phyloP scores from a whole-genome alignment of 2,329 filamentous ascomycete species.

The Myriosclerotinia duriaeana region DNA sequence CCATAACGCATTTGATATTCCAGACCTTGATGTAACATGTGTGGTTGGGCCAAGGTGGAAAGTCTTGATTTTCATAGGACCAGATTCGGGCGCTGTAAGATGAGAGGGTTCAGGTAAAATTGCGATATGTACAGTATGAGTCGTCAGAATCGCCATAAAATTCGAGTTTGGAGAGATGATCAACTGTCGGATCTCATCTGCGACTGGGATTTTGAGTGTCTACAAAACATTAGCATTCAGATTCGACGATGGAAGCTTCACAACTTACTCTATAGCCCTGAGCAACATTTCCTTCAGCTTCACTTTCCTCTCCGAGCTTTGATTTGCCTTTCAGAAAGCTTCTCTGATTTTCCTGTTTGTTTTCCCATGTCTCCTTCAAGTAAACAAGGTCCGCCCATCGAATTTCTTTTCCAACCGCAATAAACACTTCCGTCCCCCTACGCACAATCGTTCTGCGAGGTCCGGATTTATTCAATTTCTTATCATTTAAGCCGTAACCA shows the following conservation, averaged over 20 bases:
- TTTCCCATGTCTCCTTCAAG: constrained; percentile 64
- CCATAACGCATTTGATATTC: constrained; percentile 82
- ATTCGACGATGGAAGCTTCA: constrained; percentile 30
- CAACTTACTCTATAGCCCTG: constrained; percentile 51
- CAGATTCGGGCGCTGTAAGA: constrained; percentile 65
- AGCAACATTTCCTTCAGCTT: constrained; percentile 40
- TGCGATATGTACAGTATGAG: constrained; percentile 84
- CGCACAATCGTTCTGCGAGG: constrained; percentile 70
- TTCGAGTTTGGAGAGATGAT: constrained; percentile 78
- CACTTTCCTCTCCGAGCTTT: constrained; percentile 26
- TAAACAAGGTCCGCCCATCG: constrained; percentile 84
- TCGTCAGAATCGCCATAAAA: constrained; percentile 81
- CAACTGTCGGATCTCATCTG: constrained; percentile 81
- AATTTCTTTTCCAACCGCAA: constrained; percentile 84
- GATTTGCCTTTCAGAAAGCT: constrained; percentile 28
- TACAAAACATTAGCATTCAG: constrained; percentile 42
- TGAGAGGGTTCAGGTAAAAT: constrained; percentile 79
- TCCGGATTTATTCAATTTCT: constrained; percentile 48
- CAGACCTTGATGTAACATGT: constrained; percentile 82
- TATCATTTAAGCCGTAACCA: constrained; percentile 36
- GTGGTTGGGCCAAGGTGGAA: constrained; percentile 91
- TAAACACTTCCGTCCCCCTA: constrained; percentile 83
- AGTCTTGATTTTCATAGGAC: constrained; percentile 75
- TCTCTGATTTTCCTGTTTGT: constrained; percentile 40
- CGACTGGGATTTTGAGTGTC: constrained; percentile 75